Percentiles rank a stretch among this genome's conserved stretches.
phyloP scores from a whole-genome alignment of 1,139 yeast genomes.

The Kurtzmaniella quercitrusa region DNA sequence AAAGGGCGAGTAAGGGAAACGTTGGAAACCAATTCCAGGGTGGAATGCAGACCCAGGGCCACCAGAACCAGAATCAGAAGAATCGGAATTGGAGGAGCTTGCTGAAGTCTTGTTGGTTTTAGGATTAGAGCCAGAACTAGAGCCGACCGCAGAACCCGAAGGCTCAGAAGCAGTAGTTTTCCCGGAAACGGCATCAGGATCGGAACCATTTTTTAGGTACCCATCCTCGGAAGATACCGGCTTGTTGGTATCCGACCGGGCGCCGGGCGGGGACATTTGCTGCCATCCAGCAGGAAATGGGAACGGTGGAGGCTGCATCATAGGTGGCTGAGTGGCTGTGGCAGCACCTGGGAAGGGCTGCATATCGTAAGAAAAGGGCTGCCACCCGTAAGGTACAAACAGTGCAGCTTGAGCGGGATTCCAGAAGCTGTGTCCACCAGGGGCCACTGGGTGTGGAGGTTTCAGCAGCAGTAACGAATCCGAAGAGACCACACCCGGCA shows the following conservation, averaged over 20 bases:
- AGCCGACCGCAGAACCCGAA: not conserved
- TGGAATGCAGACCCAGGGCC: conserved; percentile 4
- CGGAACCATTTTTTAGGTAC: not conserved
- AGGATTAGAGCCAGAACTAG: not conserved
- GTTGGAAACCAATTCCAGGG: conserved; percentile 39
- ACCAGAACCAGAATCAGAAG: not conserved
- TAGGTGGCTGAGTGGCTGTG: conserved; percentile 2
- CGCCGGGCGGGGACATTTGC: conserved; percentile 1
- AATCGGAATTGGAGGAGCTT: conserved; percentile 2
- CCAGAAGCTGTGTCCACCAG: conserved; percentile 46
- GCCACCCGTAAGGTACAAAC: conserved; percentile 41
- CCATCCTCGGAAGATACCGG: not conserved
- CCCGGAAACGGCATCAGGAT: not conserved
- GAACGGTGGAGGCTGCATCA: conserved; percentile 9
- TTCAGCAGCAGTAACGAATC: conserved; percentile 9
- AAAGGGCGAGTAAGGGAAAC: conserved; percentile 48
- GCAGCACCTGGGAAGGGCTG: conserved; percentile 2
- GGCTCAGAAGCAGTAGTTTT: not conserved
- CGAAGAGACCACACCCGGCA: conserved; percentile 8
- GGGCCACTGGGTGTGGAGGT: conserved; percentile 12
- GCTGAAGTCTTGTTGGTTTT: conserved; percentile 3
- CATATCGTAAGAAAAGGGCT: not conserved
- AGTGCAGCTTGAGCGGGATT: conserved; percentile 61
- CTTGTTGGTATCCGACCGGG: not conserved
- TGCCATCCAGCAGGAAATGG: conserved; percentile 6